phyloP scores from a whole-genome alignment of 1,139 yeast genomes.

The Geotrichum candidum region DNA sequence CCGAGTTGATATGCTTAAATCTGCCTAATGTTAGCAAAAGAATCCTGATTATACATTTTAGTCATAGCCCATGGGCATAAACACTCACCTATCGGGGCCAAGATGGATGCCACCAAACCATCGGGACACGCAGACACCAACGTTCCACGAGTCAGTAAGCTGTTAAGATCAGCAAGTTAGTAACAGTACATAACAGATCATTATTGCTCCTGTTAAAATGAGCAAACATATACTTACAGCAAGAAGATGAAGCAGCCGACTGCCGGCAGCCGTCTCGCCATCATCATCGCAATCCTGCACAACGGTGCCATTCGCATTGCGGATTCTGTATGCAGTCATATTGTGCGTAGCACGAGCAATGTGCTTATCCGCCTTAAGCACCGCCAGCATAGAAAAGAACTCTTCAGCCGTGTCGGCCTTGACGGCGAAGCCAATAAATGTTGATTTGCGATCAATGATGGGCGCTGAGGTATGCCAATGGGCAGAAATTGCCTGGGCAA shows the following conservation, averaged over 20 bases:
- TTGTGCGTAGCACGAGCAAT: constrained; percentile 68
- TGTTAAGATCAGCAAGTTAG: constrained; percentile 1
- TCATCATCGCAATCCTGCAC: constrained; percentile 92
- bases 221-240: constrained; percentile 41
- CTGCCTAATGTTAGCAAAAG: constrained; percentile 32
- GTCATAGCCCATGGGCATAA: neutral
- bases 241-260: constrained; percentile 71
- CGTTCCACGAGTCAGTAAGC: constrained; percentile 67
- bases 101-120: constrained; percentile 93
- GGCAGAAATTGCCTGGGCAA: constrained; percentile 42
- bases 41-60: neutral
- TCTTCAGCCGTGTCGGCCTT: constrained; percentile 56
- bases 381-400: constrained; percentile 48
- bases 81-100: constrained; percentile 62
- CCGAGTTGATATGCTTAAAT: constrained; percentile 85
- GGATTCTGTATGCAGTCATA: constrained; percentile 81
- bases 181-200: neutral
- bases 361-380: constrained; percentile 57
- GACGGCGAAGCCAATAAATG: constrained; percentile 69
- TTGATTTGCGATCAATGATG: constrained; percentile 74
- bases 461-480: constrained; percentile 80
- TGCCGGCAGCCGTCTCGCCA: constrained; percentile 96
- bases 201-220: neutral
- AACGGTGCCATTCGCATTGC: constrained; percentile 44
- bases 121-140: constrained; percentile 78